These are phyloP conservation scores for Exophiala bonariae DNA, from an alignment of 2,329 filamentous ascomycete species.

Conservation along the genomic window DNA sequence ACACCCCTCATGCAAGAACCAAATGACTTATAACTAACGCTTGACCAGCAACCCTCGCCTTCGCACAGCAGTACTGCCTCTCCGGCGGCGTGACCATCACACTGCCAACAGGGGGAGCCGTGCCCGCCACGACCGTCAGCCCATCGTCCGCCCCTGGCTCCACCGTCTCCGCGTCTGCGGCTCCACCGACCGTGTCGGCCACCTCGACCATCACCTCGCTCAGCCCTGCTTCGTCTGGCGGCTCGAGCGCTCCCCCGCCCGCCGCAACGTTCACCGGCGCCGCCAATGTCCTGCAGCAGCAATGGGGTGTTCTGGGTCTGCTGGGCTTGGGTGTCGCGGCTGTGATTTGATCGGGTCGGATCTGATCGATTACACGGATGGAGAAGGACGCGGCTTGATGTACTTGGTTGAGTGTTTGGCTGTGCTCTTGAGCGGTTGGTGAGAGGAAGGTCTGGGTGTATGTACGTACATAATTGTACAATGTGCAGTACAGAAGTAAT, in stretches of 20 bases:
- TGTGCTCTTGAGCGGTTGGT: too few relatives aligned
- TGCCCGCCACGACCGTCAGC: too few relatives aligned
- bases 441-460: too few relatives aligned
- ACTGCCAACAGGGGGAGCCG: conserved; percentile 56
- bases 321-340: conserved; percentile 21
- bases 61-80: conserved; percentile 16
- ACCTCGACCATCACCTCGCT: conserved; percentile 3
- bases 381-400: too few relatives aligned
- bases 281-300: conserved; percentile 17
- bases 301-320: conserved; percentile 14
- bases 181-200: conserved; percentile 7
- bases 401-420: too few relatives aligned
- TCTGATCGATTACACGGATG: too few relatives aligned
- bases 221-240: conserved; percentile 3
- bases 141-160: too few relatives aligned
- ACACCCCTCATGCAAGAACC: too few relatives aligned
- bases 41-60: conserved; percentile 18
- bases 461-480: too few relatives aligned
- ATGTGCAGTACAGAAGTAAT: too few relatives aligned
- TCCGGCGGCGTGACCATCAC: conserved; percentile 17
- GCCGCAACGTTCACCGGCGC: conserved; percentile 16
- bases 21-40: too few relatives aligned
- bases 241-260: conserved; percentile 5
- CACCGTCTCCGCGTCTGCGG: too few relatives aligned
- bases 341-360: conserved; percentile 5